Evolutionary conservation across 2,329 filamentous ascomycete genomes (phyloP).

Genomic region (Trichoderma sp.): DNA sequence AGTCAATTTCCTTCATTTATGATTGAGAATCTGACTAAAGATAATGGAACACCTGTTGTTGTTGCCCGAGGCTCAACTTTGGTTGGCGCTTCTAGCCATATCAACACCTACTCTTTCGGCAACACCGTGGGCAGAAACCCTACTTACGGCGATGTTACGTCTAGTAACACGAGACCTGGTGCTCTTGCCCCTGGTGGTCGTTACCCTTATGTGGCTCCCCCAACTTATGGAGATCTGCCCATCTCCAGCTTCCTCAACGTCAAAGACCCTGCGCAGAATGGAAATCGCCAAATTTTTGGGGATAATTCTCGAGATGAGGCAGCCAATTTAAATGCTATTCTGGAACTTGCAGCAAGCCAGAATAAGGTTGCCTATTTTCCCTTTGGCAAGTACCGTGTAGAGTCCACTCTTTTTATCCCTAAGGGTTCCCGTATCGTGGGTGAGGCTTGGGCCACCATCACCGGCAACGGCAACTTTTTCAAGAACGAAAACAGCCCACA

Average conservation of each 20-base stretch:
- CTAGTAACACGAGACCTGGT: constrained; percentile 34
- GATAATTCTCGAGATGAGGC: constrained; percentile 41
- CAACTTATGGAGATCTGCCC: constrained; percentile 38
- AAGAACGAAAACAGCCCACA: constrained; percentile 47
- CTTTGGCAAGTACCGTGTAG: constrained; percentile 30
- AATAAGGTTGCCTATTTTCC: constrained; percentile 33
- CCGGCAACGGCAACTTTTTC: constrained; percentile 43
- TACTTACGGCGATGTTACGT: constrained; percentile 37
- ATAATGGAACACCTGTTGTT: constrained; percentile 38
- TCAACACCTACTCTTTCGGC: constrained; percentile 42
- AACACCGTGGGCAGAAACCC: constrained; percentile 43
- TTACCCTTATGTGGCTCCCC: constrained; percentile 39
- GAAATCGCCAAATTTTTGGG: constrained; percentile 34
- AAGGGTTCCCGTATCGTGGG: constrained; percentile 52
- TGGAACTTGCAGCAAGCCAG: constrained; percentile 36
- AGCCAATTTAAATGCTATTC: no score
- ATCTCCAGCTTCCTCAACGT: constrained; percentile 34
- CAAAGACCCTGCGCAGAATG: constrained; percentile 39
- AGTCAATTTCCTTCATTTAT: constrained; percentile 40
- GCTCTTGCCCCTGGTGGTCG: constrained; percentile 38
- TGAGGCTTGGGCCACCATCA: constrained; percentile 53
- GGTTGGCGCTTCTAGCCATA: constrained; percentile 32
- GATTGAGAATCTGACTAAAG: constrained; percentile 44
- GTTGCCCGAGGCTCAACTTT: constrained; percentile 33
- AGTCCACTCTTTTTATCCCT: constrained; percentile 30